phyloP scores from a whole-genome alignment of 1,139 yeast species.

The Saccharomyces pastorianus region DNA sequence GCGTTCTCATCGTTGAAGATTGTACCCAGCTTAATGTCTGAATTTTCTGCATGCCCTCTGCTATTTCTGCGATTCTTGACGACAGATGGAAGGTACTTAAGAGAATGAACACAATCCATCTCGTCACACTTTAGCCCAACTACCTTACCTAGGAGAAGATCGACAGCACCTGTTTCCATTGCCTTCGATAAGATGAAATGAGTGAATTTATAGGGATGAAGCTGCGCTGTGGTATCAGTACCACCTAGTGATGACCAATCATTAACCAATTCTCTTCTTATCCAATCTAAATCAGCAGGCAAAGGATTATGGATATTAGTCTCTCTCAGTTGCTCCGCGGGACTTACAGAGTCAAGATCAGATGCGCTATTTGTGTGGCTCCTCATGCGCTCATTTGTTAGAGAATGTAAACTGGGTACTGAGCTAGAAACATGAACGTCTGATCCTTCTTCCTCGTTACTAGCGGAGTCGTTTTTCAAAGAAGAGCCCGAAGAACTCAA shows the following conservation, averaged over 20 bases:
- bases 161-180: slow-evolving; percentile 76
- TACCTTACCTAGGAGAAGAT: slow-evolving; percentile 77
- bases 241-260: slow-evolving; percentile 82
- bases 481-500: slow-evolving; percentile 5
- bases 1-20: slow-evolving; percentile 3
- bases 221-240: slow-evolving; percentile 87
- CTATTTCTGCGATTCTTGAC: not conserved
- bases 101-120: slow-evolving; percentile 43
- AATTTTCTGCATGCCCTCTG: not conserved
- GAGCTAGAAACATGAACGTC: not conserved
- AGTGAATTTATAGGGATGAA: slow-evolving; percentile 91
- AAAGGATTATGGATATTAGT: slow-evolving; percentile 36
- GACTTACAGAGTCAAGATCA: not conserved
- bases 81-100: not conserved
- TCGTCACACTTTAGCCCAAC: slow-evolving; percentile 52
- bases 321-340: not conserved
- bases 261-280: slow-evolving; percentile 53
- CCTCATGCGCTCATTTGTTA: not conserved
- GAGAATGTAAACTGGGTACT: not conserved
- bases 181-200: slow-evolving; percentile 73
- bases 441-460: not conserved
- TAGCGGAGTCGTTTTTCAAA: slow-evolving; percentile 2
- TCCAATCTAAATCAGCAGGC: slow-evolving; percentile 79
- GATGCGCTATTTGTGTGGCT: not conserved
- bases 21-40: slow-evolving; percentile 9